Base-by-base conservation (phyloP, 2,329 filamentous ascomycete species). In the Mycogone perniciosa region DNA sequence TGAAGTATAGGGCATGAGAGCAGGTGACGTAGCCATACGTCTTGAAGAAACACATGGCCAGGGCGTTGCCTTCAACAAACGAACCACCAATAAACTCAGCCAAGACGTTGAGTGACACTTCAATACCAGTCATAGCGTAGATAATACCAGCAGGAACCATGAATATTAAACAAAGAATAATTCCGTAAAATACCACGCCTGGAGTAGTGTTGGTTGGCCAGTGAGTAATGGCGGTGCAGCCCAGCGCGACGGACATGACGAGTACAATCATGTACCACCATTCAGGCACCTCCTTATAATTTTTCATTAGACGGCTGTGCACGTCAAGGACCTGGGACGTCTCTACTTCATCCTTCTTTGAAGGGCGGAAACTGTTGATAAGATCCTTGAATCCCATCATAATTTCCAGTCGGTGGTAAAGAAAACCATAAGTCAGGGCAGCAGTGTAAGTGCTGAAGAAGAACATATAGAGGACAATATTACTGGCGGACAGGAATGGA, bases 201-300 rank as follows among this genome's bases (percentile, higher is more conserved):
- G 66, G 65, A 1, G 65, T 65, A 1, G 72, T 72, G 47, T 72
- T 64, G 0, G 71, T 74, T 2, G 69, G 66, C 66, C 67, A 74
- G n/a, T 60, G 64, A 3, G 66, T 62, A 41, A 64, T 56, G 31
- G 60, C 61, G 41, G 63, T 59, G 26, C 59, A 53, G 48, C 64
- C 65, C 26, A 65, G 48, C 33, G 47, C 55, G 35, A 63, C 59
- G 48, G 60, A 64, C 29, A 60, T 41, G 20, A 63, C 52, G 4
- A 73, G 62, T 39, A 74, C 71, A 33, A 67, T 31, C 5, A 74
- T 56, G 57, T 73, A 74, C 72, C 72, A 75, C 72, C 71, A 75
- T 56, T 74, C 71, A 1, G 72, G 72, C 3, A 74, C 71, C 48
- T 75, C 72, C 1, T 59, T 59, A 53, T 73, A 75, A 34, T 63